phyloP scores from a whole-genome alignment of 805 yeast species.

The Saturnispora serradocipensis region DNA sequence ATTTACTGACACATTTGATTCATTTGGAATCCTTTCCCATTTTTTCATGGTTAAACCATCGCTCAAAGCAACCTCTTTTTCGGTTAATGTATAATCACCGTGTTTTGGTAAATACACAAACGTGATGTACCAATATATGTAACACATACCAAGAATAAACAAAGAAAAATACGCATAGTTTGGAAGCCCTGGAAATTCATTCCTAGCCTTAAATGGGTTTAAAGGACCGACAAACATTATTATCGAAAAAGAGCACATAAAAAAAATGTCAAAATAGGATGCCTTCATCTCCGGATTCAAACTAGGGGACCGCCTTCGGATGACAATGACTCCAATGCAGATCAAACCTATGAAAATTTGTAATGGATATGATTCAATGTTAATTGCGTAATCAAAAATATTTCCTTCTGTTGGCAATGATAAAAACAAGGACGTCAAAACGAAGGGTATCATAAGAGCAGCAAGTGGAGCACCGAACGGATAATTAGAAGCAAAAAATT shows the following conservation, averaged over 20 bases:
- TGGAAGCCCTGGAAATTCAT: conserved; percentile 34
- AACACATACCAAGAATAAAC: conserved; percentile 33
- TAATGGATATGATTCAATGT: conserved; percentile 43
- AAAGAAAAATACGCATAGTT: conserved; percentile 42
- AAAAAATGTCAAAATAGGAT: conserved; percentile 36
- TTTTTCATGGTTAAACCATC: conserved; percentile 52
- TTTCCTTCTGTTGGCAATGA: conserved; percentile 39
- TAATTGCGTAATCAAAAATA: conserved; percentile 42
- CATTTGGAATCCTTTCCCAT: conserved; percentile 38
- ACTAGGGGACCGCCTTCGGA: conserved; percentile 43
- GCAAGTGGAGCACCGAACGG: conserved; percentile 46
- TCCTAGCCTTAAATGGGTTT: conserved; percentile 28
- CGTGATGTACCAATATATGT: conserved; percentile 46
- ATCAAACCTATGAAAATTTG: conserved; percentile 43
- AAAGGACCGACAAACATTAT: conserved; percentile 47
- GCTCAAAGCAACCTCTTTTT: conserved; percentile 32
- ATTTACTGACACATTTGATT: background rate
- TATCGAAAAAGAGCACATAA: conserved; percentile 36
- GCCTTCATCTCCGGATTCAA: conserved; percentile 45
- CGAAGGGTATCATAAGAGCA: conserved; percentile 35
- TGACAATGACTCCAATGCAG: conserved; percentile 48
- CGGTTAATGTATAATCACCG: conserved; percentile 37
- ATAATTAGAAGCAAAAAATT: conserved; percentile 43
- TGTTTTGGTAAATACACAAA: conserved; percentile 41
- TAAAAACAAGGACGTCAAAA: conserved; percentile 33